Base-by-base conservation (phyloP, 352 stramenopile species). In the Pythium myriotylum region DNA sequence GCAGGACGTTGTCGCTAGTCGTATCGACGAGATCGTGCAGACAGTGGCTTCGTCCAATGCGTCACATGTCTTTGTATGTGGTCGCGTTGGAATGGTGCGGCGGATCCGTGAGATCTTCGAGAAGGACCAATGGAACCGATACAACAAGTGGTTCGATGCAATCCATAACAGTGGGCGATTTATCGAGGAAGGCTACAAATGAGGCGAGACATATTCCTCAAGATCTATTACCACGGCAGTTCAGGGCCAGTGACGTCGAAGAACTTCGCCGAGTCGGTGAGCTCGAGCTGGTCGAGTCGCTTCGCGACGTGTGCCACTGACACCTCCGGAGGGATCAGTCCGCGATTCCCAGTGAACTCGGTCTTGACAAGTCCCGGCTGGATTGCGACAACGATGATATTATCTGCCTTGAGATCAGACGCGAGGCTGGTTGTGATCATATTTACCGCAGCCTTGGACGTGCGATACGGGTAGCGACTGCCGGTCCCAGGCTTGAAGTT, bases 361-460 rank as follows among this genome's bases (percentile, higher is more conserved):
- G 54, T 62, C 43, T 46, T 45, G 2, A 62, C 54, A 32, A 55
- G 45, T 9, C 80, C 80, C 4, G 76, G 77, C 19, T 86, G 72
- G 20, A 84, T 24, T 16, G 78, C 65, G 16, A 86, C 47, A 2
- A 68, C 54, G 1, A 53, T 50, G 29, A 88, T 80, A 7, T 74
- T 81, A 47, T 81, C 57, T 6, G 54, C n/a, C 55, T 79, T 70
- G 2, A 88, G 61, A 26, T 89, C 76, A 0, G 40, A 33, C 7
- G 74, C 63, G 29, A 89, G 41, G 19, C 37, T 70, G 42, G 65
- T 64, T 32, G 67, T 81, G 47, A 88, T 48, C 71, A 81, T 86
- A 61, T 94, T 94, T 16, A 88, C 54, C 5, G 81, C 85, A 0
- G 78, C 51, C 54, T 91, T 91, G 23, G 76, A 88, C 46, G 83